phyloP scores from a whole-genome alignment of 306 rosid genomes.

The Ammopiptanthus mongolicus region DNA sequence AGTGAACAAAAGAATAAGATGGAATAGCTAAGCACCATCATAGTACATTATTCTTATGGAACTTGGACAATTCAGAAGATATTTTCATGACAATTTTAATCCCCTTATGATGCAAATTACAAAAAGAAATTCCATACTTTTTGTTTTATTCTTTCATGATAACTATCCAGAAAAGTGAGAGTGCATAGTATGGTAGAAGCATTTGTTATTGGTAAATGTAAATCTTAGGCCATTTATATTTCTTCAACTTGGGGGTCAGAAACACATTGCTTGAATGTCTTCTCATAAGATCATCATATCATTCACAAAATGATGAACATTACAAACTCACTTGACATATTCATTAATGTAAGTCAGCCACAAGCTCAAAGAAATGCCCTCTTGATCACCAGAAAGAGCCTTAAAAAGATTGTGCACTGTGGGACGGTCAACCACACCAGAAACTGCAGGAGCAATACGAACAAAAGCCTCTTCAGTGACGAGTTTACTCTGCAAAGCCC shows the following conservation, averaged over 20 bases:
- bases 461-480: conserved; percentile 76
- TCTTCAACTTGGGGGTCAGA: conserved; percentile 1
- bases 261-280: conserved; percentile 9
- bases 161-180: conserved; percentile 17
- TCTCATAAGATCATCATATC: conserved; percentile 14
- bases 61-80: neutral
- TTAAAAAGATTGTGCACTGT: conserved; percentile 81
- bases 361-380: conserved; percentile 65
- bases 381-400: conserved; percentile 75
- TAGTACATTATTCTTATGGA: neutral
- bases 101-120: neutral
- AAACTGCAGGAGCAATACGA: conserved; percentile 83
- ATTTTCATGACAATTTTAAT: neutral
- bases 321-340: conserved; percentile 70
- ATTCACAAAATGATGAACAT: neutral
- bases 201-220: conserved; percentile 10
- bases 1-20: neutral
- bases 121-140: conserved; percentile 4
- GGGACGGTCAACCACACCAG: conserved; percentile 74
- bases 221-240: neutral
- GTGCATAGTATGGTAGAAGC: conserved; percentile 5
- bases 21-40: conserved; percentile 13
- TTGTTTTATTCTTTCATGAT: neutral
- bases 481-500: conserved; percentile 60
- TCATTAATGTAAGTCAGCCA: conserved; percentile 83